Evolutionary conservation across 768 basidiomycete genomes (phyloP).

Genomic region (Phanerochaete sordida): DNA sequence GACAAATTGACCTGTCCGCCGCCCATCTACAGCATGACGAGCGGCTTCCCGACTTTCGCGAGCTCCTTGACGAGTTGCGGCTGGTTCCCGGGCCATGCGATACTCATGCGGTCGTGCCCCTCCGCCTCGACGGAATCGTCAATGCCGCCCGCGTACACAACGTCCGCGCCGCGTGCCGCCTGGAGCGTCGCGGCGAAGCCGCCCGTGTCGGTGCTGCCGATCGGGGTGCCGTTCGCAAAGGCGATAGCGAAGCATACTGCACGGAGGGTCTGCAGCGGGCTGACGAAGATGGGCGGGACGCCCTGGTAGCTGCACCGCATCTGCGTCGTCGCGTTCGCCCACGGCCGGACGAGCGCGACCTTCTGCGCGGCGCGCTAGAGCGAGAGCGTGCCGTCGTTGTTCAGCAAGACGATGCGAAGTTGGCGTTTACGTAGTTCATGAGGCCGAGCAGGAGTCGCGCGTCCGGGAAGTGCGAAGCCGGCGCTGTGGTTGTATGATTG

Average conservation of each 20-base stretch:
- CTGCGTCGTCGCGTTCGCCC: slow-evolving; percentile 49
- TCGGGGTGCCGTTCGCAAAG: slow-evolving; percentile 25
- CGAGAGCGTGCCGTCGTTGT: slow-evolving; percentile 61
- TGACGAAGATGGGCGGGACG: slow-evolving; percentile 50
- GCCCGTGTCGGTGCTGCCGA: slow-evolving; percentile 30
- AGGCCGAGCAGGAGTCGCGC: no score
- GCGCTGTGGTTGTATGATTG: no score
- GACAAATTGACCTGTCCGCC: slow-evolving; percentile 54
- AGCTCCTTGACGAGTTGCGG: slow-evolving; percentile 45
- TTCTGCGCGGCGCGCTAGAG: slow-evolving; percentile 41
- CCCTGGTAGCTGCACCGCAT: slow-evolving; percentile 61
- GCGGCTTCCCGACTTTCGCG: slow-evolving; percentile 43
- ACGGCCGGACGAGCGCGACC: slow-evolving; percentile 58
- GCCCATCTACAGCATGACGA: slow-evolving; percentile 53
- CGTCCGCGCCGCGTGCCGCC: slow-evolving; percentile 46
- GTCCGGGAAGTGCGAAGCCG: no score
- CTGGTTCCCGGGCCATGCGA: slow-evolving; percentile 56
- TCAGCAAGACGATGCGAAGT: slow-evolving; percentile 57
- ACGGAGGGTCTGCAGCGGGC: slow-evolving; percentile 46
- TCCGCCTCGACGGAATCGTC: slow-evolving; percentile 48
- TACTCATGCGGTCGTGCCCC: slow-evolving; percentile 40
- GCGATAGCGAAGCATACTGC: slow-evolving; percentile 46
- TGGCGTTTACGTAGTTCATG: no score
- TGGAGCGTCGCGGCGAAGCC: slow-evolving; percentile 51
- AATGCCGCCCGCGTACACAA: slow-evolving; percentile 52